A percentile compares a stretch with the other conserved stretches of the same genome.
phyloP scores from a whole-genome alignment of 2,329 filamentous ascomycete genomes.

The Botryosphaeria agaves region DNA sequence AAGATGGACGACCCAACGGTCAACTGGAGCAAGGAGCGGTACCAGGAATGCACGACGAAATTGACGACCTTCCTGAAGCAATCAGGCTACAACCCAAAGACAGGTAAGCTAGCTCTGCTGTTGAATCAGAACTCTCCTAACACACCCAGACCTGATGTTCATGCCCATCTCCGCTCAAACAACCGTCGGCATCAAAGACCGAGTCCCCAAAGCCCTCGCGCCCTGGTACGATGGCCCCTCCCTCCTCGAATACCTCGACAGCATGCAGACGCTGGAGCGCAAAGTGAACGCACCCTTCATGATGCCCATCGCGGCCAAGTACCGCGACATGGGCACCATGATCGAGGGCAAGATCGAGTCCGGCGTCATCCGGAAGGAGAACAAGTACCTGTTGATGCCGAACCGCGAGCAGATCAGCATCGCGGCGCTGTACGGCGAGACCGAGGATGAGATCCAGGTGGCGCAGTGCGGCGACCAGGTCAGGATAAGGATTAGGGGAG shows the following conservation, averaged over 20 bases:
- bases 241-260: constrained; percentile 86
- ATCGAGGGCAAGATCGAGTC: constrained; percentile 95
- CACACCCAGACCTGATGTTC: constrained; percentile 54
- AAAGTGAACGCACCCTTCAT: constrained; percentile 98
- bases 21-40: constrained; percentile 85
- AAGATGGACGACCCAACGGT: constrained; percentile 99
- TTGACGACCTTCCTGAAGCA: constrained; percentile 75
- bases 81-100: constrained; percentile 88
- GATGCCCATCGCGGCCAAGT: constrained; percentile 96
- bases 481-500: constrained; percentile 75
- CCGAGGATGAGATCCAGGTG: constrained; percentile 72
- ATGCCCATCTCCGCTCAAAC: constrained; percentile 93
- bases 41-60: constrained; percentile 85
- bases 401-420: constrained; percentile 71
- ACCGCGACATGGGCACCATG: constrained; percentile 93
- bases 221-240: constrained; percentile 84
- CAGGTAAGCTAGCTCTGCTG: constrained; percentile 12
- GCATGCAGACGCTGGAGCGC: constrained; percentile 81
- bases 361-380: constrained; percentile 81
- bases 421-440: constrained; percentile 80
- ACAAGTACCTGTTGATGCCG: constrained; percentile 84
- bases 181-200: constrained; percentile 71
- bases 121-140: too few relatives aligned
- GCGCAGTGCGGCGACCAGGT: constrained; percentile 91
- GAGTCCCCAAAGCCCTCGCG: constrained; percentile 56